Evolutionary conservation across 2,329 filamentous ascomycete species (phyloP), one percentile per base, ranked within the genome.

Genomic region (Albophoma yamanashiensis): DNA sequence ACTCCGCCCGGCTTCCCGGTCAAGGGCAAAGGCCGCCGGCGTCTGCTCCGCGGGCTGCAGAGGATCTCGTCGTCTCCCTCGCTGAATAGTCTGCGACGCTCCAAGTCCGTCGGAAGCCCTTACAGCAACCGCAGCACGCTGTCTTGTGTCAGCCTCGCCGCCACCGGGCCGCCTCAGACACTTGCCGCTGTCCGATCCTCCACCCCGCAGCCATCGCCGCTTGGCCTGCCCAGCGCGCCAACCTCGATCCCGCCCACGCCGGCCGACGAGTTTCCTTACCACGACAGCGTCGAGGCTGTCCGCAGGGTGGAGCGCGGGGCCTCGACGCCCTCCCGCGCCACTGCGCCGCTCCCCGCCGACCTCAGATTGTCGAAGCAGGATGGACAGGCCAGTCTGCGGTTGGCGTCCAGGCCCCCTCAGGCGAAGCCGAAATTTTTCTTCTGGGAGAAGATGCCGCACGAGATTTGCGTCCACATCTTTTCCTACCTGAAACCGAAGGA

Each of bases 1-100:
- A 65, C 65, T 56, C 63, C 64, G 52, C 65, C 68, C 64, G 70
- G 71, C 39, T 61, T 67, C 59, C 65, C 68, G 56, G 55, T 64
- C 34, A 91, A 88, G 73, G 78, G 83, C 60, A 91, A 87, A 71
- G 82, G 85, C 58, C 84, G 89, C 55, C 84, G 87, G 67, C 84
- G 87, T 61, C 74, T 96, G 40, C 77, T 95, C 22, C 85, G 86
- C 63, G 85, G 87, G 39, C 80, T 96, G 56, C 88, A 93, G 63
- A 87, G 90, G 61, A 93, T 95, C 68, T 87, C 89, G 14, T 96
- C 91, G 0, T 91, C 88, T 8, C 87, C 89, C 1, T 89, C 89
- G 20, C 76, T 96, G 57, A 79, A 82, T 47, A 82, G 83, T 61
- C 73, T 86, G 59, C 82, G 85, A 60, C 83, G 88, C 61, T 77